Percentiles rank a stretch among this genome's conserved stretches.
Evolutionary conservation across 495 filamentous ascomycete genomes (phyloP).

Genomic region (Corynascus novoguineensis): DNA sequence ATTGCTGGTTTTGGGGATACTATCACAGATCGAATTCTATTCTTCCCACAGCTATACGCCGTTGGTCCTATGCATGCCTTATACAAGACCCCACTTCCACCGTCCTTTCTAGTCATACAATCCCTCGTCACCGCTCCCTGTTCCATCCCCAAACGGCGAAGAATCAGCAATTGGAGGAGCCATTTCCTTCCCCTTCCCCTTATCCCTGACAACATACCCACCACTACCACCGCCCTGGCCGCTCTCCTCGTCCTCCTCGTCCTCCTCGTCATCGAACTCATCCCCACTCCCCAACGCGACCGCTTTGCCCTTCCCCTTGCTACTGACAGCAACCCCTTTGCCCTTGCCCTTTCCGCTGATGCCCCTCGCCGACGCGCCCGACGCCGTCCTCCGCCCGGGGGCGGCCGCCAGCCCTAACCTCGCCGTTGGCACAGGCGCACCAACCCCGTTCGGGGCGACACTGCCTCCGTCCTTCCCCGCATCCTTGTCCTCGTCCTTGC

Average conservation of each 20-base stretch:
- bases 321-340: conserved; percentile 27
- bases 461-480: background rate
- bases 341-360: conserved; percentile 48
- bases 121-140: conserved; percentile 28
- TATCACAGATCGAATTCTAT: too few relatives aligned
- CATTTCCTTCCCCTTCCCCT: conserved; percentile 49
- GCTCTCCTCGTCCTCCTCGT: background rate
- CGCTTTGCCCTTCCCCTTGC: conserved; percentile 47
- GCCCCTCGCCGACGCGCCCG: conserved; percentile 25
- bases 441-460: background rate
- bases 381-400: conserved; percentile 15
- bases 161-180: conserved; percentile 11
- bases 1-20: too few relatives aligned
- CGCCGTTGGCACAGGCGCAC: too few relatives aligned
- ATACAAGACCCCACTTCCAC: background rate
- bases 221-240: conserved; percentile 13
- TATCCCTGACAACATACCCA: conserved; percentile 19
- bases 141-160: conserved; percentile 22
- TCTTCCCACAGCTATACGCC: background rate
- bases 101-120: conserved; percentile 27
- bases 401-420: conserved; percentile 10
- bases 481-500: conserved; percentile 65
- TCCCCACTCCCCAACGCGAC: conserved; percentile 18
- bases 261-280: conserved; percentile 20
- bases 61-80: background rate